These are phyloP conservation scores for Didymella lethalis DNA, from an alignment of 2,329 filamentous ascomycete genomes.

Conservation along the genomic window DNA sequence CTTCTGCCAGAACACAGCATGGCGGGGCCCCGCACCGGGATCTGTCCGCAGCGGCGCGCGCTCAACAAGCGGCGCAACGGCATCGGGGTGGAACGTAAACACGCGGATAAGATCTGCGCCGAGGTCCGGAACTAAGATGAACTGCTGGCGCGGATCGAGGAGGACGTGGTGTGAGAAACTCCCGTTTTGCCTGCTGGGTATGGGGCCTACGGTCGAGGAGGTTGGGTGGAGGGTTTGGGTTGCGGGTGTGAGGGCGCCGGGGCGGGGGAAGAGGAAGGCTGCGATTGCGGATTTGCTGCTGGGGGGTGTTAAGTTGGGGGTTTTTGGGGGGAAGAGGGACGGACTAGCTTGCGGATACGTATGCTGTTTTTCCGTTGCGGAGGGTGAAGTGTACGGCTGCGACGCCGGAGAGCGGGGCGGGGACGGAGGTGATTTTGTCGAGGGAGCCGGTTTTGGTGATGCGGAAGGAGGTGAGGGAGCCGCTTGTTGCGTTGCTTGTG, in stretches of 20 bases:
- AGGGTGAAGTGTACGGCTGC: slow-evolving; percentile 19
- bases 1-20: slow-evolving; percentile 62
- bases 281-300: slow-evolving; percentile 24
- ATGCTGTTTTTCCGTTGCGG: slow-evolving; percentile 12
- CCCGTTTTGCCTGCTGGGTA: slow-evolving; percentile 45
- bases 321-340: not conserved
- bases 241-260: slow-evolving; percentile 13
- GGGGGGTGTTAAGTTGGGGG: not conserved
- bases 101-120: slow-evolving; percentile 68
- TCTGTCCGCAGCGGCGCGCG: slow-evolving; percentile 55
- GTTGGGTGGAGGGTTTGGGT: slow-evolving; percentile 18
- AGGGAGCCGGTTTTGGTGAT: slow-evolving; percentile 16
- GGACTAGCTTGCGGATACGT: slow-evolving; percentile 24
- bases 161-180: slow-evolving; percentile 61
- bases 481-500: slow-evolving; percentile 12
- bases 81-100: slow-evolving; percentile 59
- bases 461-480: slow-evolving; percentile 23
- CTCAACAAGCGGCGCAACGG: slow-evolving; percentile 53
- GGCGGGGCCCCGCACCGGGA: slow-evolving; percentile 68
- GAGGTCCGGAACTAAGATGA: slow-evolving; percentile 69
- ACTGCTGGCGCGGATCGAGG: slow-evolving; percentile 67
- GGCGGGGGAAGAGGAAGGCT: slow-evolving; percentile 15
- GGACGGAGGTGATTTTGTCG: slow-evolving; percentile 17
- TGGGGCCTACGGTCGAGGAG: slow-evolving; percentile 12
- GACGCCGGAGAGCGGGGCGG: slow-evolving; percentile 26